A percentile compares a stretch with the other conserved stretches of the same genome.
Conservation (phyloP, 805 yeast genomes). For the Candida verbasci region DNA sequence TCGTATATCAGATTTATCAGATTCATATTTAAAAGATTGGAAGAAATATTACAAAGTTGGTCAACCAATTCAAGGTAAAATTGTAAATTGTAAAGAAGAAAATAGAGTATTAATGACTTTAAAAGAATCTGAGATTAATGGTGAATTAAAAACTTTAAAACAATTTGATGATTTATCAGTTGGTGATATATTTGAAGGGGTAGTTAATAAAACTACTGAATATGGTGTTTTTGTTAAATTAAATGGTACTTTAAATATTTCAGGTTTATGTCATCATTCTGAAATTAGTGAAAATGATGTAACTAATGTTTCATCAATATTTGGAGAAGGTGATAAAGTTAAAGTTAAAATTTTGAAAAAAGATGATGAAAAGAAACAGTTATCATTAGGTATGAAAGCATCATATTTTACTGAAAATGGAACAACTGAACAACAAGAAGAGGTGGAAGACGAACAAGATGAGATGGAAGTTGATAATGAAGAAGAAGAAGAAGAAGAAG, state of each 20-base stretch:
- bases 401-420: conserved; percentile 58
- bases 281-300: conserved; percentile 72
- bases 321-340: conserved; percentile 87
- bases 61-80: conserved; percentile 73
- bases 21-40: conserved; percentile 83
- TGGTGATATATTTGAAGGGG: conserved; percentile 74
- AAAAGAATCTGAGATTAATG: conserved; percentile 75
- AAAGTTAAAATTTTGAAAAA: conserved; percentile 73
- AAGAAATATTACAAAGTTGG: conserved; percentile 65
- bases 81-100: conserved; percentile 57
- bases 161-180: conserved; percentile 62
- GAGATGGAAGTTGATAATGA: conserved; percentile 16
- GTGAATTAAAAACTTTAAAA: conserved; percentile 56
- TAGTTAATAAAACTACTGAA: conserved; percentile 70
- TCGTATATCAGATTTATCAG: conserved; percentile 76
- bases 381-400: conserved; percentile 92
- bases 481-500: conserved; percentile 21
- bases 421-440: conserved; percentile 21
- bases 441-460: conserved; percentile 22
- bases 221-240: conserved; percentile 88
- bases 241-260: conserved; percentile 66
- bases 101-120: conserved; percentile 71
- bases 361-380: conserved; percentile 61
- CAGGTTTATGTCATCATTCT: conserved; percentile 84
- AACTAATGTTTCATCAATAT: conserved; percentile 57